phyloP scores from a whole-genome alignment of 2,329 filamentous ascomycete genomes.

The Fusarium incarnatum region DNA sequence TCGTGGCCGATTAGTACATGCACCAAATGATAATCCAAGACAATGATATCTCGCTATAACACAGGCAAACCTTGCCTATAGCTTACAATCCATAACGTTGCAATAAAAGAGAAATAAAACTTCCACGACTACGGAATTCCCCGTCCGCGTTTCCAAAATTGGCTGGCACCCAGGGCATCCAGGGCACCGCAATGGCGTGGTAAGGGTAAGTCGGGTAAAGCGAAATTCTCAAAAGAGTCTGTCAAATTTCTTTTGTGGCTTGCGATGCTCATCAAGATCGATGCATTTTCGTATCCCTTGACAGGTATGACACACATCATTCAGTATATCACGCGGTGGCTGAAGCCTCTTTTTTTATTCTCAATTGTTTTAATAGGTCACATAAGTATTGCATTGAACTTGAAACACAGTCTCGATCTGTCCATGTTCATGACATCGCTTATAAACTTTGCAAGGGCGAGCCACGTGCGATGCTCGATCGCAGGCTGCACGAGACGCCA shows the following conservation, averaged over 20 bases:
- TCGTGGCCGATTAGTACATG: not conserved
- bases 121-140: not conserved
- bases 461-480: conserved; percentile 21
- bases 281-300: not conserved
- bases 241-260: not conserved
- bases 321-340: not conserved
- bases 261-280: not conserved
- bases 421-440: conserved; percentile 9
- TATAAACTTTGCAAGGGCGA: conserved; percentile 25
- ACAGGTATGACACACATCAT: not conserved
- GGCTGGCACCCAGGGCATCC: not conserved
- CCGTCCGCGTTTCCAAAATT: not conserved
- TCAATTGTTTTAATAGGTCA: not conserved
- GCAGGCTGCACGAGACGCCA: conserved; percentile 7
- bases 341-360: not conserved
- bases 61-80: not conserved
- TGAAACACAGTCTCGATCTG: conserved; percentile 22
- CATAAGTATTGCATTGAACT: not conserved
- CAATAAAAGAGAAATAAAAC: not conserved
- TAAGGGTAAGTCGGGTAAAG: not conserved
- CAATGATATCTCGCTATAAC: not conserved
- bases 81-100: not conserved
- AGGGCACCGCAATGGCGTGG: not conserved
- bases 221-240: not conserved
- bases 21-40: not conserved